Conservation (phyloP, 768 basidiomycete species). For the Termitomyces sp. region DNA sequence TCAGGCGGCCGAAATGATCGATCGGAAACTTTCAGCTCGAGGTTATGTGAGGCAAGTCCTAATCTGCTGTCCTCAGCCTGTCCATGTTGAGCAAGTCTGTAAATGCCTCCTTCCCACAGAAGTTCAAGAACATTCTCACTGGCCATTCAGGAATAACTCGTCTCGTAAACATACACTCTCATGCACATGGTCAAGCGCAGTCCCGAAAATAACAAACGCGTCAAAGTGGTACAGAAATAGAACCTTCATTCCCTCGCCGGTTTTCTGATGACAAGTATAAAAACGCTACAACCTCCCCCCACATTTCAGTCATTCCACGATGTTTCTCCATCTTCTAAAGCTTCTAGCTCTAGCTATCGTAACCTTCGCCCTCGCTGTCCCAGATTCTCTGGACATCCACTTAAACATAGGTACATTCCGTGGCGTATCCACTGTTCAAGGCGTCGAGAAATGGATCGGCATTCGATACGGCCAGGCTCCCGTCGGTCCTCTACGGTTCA, state of each 20-base stretch:
- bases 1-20: no score
- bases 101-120: no score
- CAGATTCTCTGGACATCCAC: constrained; percentile 31
- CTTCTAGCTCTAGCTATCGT: not conserved
- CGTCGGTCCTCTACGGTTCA: constrained; percentile 52
- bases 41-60: not conserved
- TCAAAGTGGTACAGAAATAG: not conserved
- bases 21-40: no score
- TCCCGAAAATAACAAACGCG: not conserved
- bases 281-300: not conserved
- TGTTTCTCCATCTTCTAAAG: not conserved
- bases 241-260: not conserved
- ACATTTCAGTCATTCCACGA: not conserved
- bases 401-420: constrained; percentile 44
- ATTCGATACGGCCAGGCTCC: constrained; percentile 55
- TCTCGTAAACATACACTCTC: not conserved
- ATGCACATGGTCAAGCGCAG: not conserved
- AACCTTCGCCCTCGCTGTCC: not conserved
- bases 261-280: not conserved
- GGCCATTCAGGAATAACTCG: not conserved
- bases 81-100: not conserved
- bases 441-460: constrained; percentile 11
- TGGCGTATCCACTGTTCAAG: constrained; percentile 37
- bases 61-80: no score
- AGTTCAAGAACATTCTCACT: not conserved